Evolutionary conservation across 2,329 filamentous ascomycete genomes (phyloP), one percentile per base, ranked within the genome.

Genomic region (Epicoccum nigrum): DNA sequence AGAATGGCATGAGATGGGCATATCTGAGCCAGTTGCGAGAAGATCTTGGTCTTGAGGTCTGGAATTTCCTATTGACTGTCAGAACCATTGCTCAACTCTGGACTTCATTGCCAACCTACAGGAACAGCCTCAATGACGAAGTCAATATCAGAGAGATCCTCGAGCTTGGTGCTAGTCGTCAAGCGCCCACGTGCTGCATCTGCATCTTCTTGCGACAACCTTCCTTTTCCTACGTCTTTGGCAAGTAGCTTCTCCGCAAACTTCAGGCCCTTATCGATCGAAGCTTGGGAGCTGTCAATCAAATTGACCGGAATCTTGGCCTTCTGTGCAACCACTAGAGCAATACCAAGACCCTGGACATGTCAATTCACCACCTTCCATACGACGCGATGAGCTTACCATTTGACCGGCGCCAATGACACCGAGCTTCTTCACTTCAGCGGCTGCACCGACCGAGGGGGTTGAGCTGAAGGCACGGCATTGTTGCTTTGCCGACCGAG

Each of bases 81-180:
- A 54, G 51, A 30, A n/a, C 16, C 7, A 19, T 3, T 35, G 17
- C 20, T 6, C 17, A 13, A 5, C 4, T 13, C 34, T 19, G 15
- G 23, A 6, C 2, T 17, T 7, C 2, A 21, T 5, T 13, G 9
- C 8, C 7, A 11, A 19, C 59, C 23, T 62, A 70, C 77, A 19
- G 94, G 94, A 7, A 99, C 92, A 13, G 94, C 94, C 79, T 99
- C 94, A 68, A 99, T 97, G 49, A 99, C 88, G 73, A 99, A 97
- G 77, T 99, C 94, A 28, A 92, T 89, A n/a, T 86, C 83, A 20
- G 84, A 85, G 17, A 97, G 85, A 51, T 87, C 83, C 37, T 92
- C 88, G 63, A 97, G 83, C 15, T 84, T 84, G 13, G 89, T 91
- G 44, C 85, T 87, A 7, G 89, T 76, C 0, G 76, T 82, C 55